Evolutionary conservation across 2,329 filamentous ascomycete species (phyloP), one percentile per base, ranked within the genome.

Genomic region (Paraconiothyrium sp.): DNA sequence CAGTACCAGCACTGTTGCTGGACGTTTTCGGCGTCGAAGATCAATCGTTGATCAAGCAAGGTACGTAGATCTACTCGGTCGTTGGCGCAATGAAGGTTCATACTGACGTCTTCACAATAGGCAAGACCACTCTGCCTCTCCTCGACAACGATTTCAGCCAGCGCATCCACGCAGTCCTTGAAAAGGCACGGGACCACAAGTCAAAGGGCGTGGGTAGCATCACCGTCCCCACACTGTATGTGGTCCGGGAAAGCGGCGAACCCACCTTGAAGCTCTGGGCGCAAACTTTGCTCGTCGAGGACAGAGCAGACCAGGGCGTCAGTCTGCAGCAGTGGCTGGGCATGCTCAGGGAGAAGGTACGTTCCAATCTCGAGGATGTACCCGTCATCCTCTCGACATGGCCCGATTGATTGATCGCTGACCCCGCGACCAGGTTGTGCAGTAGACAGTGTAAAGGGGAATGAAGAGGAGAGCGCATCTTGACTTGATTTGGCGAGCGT

Each of bases 91-190:
- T 7, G 39, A 16, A 41, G 39, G 6, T 7, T n/a, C n/a, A 7
- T 16, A 5, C 39, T 41, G n/a, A 41, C 14, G 7, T 20, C 35
- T 11, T 49, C 6, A 22, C 3, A 41, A 24, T 9, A 54, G 50
- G 95, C 78, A 99, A 99, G 85, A 90, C 90, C 27, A 88, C 89
- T 4, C 80, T 99, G 66, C 93, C 94, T 0, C 90, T 96, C 69
- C 82, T 98, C 43, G 95, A 98, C 71, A 94, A 93, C 70, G 95
- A 99, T 78, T 97, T 98, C 85, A 98, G 93, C 80, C 94, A 98
- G 83, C 89, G 94, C 46, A 27, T 54, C 30, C 34, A 48, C 54
- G 92, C 91, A 7, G 93, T 99, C 10, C 83, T 97, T 59, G 90
- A 94, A 72, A 99, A 99, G 88, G 97, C 92, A 78, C 86, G 90